Evolutionary conservation across 495 filamentous ascomycete genomes (phyloP), one percentile per base, ranked within the genome.

Genomic region (Neohortaea acidophila): DNA sequence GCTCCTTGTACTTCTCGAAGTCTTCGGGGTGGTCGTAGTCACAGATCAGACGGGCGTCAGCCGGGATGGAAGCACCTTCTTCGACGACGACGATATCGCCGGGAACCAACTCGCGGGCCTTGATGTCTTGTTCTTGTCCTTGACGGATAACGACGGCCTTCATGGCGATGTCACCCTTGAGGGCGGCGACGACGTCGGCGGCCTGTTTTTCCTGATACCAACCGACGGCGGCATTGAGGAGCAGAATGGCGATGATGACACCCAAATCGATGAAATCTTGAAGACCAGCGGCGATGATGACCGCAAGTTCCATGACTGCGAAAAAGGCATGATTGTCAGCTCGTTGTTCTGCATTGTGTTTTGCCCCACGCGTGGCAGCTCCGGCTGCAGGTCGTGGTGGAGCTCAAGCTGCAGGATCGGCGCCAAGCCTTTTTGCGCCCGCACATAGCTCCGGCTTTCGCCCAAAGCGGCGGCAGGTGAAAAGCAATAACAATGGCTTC

Each of bases 161-260:
- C 75, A 86, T 79, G 43, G 81, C 80, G 56, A 86, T 86, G 51
- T 84, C 79, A 65, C 81, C 81, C 63, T 83, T 84, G 28, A 86
- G 63, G 41, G 65, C 72, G 39, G 79, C 78, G 43, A 86, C 81
- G 50, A 86, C 78, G 59, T 86, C 81, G 43, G 78, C 80, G 44
- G 81, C 81, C 62, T 83, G 78, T 63, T 83, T 84, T 59, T 86
- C 81, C 58, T 86, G 80, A 59, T 84, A 86, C 72, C 79, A 86
- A 64, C 80, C 80, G 55, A 84, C 80, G 34, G 66, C 58, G n/a
- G 81, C 81, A 63, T 86, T 86, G 41, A 86, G 75, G 46, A 76
- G 62, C 21, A 85, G 58, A 47, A 85, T 84, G 56, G 75, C 80
- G 41, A 80, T 76, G 57, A 85, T 85, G 49, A 85, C 79, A 65